Base-by-base conservation (phyloP, 768 basidiomycete genomes). In the Mycena floridula region DNA sequence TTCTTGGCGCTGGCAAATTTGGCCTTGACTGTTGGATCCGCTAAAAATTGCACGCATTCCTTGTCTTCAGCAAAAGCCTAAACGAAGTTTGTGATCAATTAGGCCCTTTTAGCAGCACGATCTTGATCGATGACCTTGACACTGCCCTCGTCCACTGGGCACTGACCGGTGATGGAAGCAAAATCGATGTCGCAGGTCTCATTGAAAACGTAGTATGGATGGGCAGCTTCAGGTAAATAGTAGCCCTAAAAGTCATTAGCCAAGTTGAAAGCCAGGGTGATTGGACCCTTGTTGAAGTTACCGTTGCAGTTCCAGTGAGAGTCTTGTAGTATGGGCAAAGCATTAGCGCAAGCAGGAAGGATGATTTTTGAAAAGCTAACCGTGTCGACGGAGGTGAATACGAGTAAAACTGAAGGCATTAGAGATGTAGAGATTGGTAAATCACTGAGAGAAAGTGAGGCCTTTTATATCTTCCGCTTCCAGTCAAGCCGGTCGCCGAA, bases 141-240 rank as follows among this genome's bases (percentile, higher is more conserved):
- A 51, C 78, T 82, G 18, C 44, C 36, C 40, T 68, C 66, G 60
- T 89, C 86, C 21, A 90, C 50, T 0, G 87, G 85, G 5, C 87
- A 84, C 51, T 82, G 73, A 46, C 83, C 84, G 8, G 60, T 61
- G 7, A 81, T 80, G 1, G 79, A 66, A 1, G 80, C 82, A 50
- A 81, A 79, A 43, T 77, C 78, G 54, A 85, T 73, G 25, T 61
- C 63, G 52, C 65, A 69, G 45, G 77, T 67, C 18, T 75, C 72
- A 3, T 59, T 56, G 24, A 82, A 66, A 44, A 70, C 59, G 54
- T 79, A 82, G 62, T 82, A 85, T 1, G 84, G 83, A 58, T 86
- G 85, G 1, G 82, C 82, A 11, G 79, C 79, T 59, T 91, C 87
- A 5, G 85, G 82, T 24, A 88, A 71, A 61, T 79, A 89, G 81